Evolutionary conservation across 2,329 filamentous ascomycete species (phyloP).

Genomic region (Verticillium nonalfalfae): DNA sequence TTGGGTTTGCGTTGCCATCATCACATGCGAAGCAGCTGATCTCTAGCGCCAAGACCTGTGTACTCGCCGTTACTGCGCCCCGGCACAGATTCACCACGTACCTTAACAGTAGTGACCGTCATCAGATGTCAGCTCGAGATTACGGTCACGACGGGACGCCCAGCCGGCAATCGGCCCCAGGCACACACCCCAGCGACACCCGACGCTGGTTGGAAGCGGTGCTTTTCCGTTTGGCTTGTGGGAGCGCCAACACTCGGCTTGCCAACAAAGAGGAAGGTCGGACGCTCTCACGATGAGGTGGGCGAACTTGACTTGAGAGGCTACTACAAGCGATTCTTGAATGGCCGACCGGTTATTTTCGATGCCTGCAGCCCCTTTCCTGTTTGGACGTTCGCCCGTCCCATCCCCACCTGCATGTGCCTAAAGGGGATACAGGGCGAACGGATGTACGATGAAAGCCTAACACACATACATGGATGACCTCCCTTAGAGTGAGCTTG

Average conservation of each 20-base stretch:
- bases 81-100: too few species aligned
- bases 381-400: not conserved
- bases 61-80: not conserved
- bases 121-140: not conserved
- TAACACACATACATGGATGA: too few species aligned
- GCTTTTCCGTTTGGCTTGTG: not conserved
- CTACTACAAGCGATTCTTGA: not conserved
- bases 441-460: not conserved
- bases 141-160: conserved; percentile 2
- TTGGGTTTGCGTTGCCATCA: conserved; percentile 2
- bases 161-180: conserved; percentile 9
- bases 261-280: not conserved
- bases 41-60: conserved; percentile 3
- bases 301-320: not conserved
- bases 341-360: not conserved
- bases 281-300: not conserved
- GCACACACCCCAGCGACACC: not conserved
- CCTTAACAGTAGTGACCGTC: not conserved
- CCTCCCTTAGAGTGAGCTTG: not conserved
- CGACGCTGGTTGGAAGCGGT: not conserved
- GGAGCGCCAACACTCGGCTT: not conserved
- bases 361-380: not conserved
- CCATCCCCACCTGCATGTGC: not conserved
- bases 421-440: not conserved
- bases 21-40: conserved; percentile 12